Evolutionary conservation across 1,284 basidiomycete genomes (phyloP).

Genomic region (Trichosporon coremiiforme): DNA sequence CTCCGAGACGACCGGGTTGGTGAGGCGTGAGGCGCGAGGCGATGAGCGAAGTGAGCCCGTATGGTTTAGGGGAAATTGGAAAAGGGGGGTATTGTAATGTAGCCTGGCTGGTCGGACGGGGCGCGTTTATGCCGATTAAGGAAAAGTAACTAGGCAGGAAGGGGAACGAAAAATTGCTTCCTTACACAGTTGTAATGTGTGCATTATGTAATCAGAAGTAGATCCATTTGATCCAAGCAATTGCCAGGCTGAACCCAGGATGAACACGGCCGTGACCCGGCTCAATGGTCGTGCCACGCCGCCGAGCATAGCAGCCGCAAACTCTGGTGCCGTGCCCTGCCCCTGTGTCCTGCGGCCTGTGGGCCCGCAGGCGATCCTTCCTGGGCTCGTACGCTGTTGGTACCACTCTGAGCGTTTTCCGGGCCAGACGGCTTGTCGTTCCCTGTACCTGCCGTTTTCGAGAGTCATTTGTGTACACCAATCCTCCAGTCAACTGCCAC

Average conservation of each 20-base stretch:
- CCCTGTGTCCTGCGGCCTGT: background rate
- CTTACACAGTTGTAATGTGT: conserved; percentile 4
- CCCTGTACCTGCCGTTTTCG: conserved; percentile 16
- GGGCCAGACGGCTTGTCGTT: conserved; percentile 13
- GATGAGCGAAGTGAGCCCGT: background rate
- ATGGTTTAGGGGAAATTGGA: background rate
- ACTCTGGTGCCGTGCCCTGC: conserved; percentile 4
- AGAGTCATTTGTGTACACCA: conserved; percentile 6
- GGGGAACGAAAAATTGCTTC: conserved; percentile 4
- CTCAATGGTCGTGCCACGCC: background rate
- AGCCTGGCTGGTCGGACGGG: background rate
- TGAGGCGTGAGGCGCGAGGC: background rate
- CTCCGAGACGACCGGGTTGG: background rate
- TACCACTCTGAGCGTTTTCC: background rate
- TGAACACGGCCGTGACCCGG: background rate
- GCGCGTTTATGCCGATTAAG: conserved; percentile 13
- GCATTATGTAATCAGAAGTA: conserved; percentile 9
- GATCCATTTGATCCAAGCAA: conserved; percentile 1
- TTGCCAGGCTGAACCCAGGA: background rate
- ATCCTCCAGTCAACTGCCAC: conserved; percentile 15
- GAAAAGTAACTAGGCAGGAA: conserved; percentile 10
- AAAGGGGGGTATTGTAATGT: conserved; percentile 14
- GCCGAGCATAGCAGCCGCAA: background rate
- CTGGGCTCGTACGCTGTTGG: background rate
- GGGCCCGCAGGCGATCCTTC: background rate